Evolutionary conservation across 176 grass and related monocot genomes (phyloP), one percentile per base, ranked within the genome.

Genomic region (Secale cereale): DNA sequence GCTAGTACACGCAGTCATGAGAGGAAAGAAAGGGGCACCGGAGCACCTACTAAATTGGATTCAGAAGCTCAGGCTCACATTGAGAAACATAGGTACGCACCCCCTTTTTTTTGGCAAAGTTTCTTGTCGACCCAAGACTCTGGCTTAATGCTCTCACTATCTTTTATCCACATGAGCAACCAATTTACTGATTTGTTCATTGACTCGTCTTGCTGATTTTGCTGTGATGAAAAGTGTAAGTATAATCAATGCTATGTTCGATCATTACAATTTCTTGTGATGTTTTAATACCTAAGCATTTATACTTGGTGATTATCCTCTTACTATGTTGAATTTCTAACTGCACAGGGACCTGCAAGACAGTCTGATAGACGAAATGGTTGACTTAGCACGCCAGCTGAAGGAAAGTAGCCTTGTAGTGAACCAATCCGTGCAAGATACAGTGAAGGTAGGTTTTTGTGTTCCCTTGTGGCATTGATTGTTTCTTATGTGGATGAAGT

Each of bases 341-440:
- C 74, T 76, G 46, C 23, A n/a, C 85, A 98, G 93, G 88, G 87
- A 91, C 37, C 88, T 94, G 56, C 96, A 98, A 94, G 96, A 98
- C 32, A 93, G 89, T 91, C 70, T 98, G 78, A 94, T 91, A 2
- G 96, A 95, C 37, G 96, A 98, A 89, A 95, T 98, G 91, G 96
- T 97, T 22, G 84, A 74, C 4, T 85, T 97, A 78, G 95, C 84
- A 78, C 90, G 50, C 1, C 85, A 94, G 79, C 86, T 97, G 70
- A 97, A 92, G 83, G 88, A 97, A 87, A 81, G 92, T 22, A 94
- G 90, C 82, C 82, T 91, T 72, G 30, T 88, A 70, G 94, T 94
- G 90, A 92, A 94, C 71, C 92, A 90, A 50, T 97, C 90, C 56
- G 83, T 93, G 65, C 84, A 92, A 60, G 63, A 89, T 31, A 97